Evolutionary conservation across 768 basidiomycete species (phyloP).

Genomic region (Candolleomyces efflorescens): DNA sequence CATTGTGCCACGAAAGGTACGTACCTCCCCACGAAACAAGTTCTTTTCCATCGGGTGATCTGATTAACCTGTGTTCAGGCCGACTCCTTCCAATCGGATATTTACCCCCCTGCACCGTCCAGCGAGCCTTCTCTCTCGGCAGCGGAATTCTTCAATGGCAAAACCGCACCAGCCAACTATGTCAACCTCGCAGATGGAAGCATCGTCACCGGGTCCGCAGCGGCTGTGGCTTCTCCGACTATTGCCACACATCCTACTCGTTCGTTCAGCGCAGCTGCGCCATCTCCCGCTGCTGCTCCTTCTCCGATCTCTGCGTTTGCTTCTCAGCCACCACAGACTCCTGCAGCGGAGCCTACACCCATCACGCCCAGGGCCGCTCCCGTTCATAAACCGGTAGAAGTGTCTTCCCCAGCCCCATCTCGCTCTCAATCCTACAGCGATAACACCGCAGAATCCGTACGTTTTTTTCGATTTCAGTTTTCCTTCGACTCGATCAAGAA

Average conservation of each 20-base stretch:
- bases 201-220: conserved; percentile 24
- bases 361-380: not conserved
- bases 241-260: conserved; percentile 30
- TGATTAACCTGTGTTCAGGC: conserved; percentile 41
- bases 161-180: conserved; percentile 71
- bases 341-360: not conserved
- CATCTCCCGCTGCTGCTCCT: conserved; percentile 14
- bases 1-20: conserved; percentile 89
- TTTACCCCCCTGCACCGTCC: conserved; percentile 90
- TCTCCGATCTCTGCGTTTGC: conserved; percentile 6
- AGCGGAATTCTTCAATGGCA: conserved; percentile 85
- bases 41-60: not conserved
- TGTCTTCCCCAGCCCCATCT: conserved; percentile 7
- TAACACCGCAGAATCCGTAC: conserved; percentile 1
- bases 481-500: not conserved
- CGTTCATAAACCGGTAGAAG: not conserved
- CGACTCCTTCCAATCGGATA: conserved; percentile 96
- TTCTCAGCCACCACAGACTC: conserved; percentile 1
- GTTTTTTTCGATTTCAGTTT: not conserved
- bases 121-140: conserved; percentile 76
- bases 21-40: conserved; percentile 16
- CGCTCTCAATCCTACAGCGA: conserved; percentile 13
- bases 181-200: conserved; percentile 75
- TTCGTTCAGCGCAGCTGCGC: conserved; percentile 23
- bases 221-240: conserved; percentile 31